Conservation (phyloP, 2,329 filamentous ascomycete genomes). For the Macrophomina tecta region DNA sequence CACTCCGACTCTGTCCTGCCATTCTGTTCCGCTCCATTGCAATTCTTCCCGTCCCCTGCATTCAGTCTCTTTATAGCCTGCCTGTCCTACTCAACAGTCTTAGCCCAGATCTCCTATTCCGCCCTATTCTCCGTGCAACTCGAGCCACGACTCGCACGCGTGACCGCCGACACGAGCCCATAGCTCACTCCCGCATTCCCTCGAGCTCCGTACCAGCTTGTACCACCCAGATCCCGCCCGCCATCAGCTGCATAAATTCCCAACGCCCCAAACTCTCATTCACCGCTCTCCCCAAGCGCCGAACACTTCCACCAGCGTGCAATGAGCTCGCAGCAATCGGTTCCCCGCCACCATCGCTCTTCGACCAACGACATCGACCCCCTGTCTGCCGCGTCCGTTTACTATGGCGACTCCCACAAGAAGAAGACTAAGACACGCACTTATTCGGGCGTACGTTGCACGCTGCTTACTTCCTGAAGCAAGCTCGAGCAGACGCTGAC, state of each 20-base stretch:
- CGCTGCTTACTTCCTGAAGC: neutral
- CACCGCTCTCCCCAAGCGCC: neutral
- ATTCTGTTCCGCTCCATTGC: neutral
- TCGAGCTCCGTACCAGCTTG: conserved; percentile 20
- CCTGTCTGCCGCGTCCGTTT: conserved; percentile 63
- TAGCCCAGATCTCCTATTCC: conserved; percentile 17
- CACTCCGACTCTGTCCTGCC: conserved; percentile 3
- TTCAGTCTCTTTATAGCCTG: neutral
- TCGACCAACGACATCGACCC: conserved; percentile 59
- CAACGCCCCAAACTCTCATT: neutral
- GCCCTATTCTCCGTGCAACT: conserved; percentile 4
- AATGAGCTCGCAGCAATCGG: conserved; percentile 48
- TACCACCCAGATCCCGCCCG: conserved; percentile 15
- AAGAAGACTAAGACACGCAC: conserved; percentile 58
- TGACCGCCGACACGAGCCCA: conserved; percentile 24
- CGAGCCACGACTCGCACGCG: conserved; percentile 18
- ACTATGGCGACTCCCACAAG: conserved; percentile 62
- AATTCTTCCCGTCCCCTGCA: neutral
- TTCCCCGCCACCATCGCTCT: conserved; percentile 41
- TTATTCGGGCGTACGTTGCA: conserved; percentile 60
- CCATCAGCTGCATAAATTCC: conserved; percentile 12
- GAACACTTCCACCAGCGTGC: conserved; percentile 3
- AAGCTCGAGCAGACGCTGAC: conserved; percentile 6
- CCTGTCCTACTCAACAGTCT: conserved; percentile 14
- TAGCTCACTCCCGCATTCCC: neutral